Percentiles rank a stretch among this genome's conserved stretches.
Evolutionary conservation across 495 filamentous ascomycete species (phyloP).

Genomic region (Talaromyces adpressus): DNA sequence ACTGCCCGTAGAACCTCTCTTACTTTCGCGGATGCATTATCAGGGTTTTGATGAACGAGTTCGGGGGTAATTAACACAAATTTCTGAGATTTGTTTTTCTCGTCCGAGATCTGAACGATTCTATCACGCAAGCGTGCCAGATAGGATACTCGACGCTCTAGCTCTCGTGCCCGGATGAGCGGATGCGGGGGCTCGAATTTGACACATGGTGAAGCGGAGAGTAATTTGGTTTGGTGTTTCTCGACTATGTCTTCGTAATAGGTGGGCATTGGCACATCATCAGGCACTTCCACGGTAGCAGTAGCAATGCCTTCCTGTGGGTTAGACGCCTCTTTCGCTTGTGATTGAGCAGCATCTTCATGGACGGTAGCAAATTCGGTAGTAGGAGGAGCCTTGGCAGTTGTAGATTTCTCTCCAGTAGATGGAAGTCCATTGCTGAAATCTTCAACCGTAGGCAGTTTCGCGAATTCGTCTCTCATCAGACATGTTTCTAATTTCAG

Average conservation of each 20-base stretch:
- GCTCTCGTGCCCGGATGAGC: conserved; percentile 82
- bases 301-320: conserved; percentile 8
- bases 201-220: conserved; percentile 96
- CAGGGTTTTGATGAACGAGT: conserved; percentile 79
- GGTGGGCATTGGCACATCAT: conserved; percentile 82
- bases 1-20: conserved; percentile 91
- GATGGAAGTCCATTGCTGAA: conserved; percentile 15
- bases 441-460: conserved; percentile 60
- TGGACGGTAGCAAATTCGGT: not conserved
- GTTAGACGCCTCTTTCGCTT: conserved; percentile 8
- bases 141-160: conserved; percentile 75
- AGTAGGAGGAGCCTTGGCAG: not conserved
- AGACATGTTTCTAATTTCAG: conserved; percentile 92
- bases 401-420: not conserved
- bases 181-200: conserved; percentile 91
- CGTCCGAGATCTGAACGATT: conserved; percentile 43
- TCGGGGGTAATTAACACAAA: conserved; percentile 90
- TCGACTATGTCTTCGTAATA: conserved; percentile 93
- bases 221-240: conserved; percentile 80
- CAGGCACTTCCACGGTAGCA: conserved; percentile 59
- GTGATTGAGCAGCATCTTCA: conserved; percentile 3
- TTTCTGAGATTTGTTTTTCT: conserved; percentile 56
- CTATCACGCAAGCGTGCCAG: conserved; percentile 72
- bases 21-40: conserved; percentile 71
- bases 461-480: conserved; percentile 91